Evolutionary conservation across 2,329 filamentous ascomycete genomes (phyloP), one percentile per base, ranked within the genome.

Genomic region (Colletotrichum costaricense): DNA sequence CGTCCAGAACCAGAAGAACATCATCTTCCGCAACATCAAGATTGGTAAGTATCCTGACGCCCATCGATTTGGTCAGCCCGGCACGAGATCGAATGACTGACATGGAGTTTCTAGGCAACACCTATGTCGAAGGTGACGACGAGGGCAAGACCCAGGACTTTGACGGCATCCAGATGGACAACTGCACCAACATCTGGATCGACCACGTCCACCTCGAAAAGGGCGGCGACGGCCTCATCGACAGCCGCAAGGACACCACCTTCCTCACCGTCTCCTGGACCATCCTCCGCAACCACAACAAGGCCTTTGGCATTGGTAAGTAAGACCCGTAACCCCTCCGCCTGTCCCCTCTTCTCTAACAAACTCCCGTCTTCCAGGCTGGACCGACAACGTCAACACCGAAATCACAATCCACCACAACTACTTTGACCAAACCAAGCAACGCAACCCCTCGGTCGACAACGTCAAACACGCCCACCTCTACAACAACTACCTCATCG

Each of bases 401-500:
- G 67, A 77, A 55, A 75, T 76, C 66, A 79, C 77, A 12, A 74
- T 78, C 30, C 77, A 79, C 75, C 76, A 78, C 72, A 78, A 76
- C 68, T 76, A 60, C 68, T 78, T 78, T 42, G 77, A 78, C 75
- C 22, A 71, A 4, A 79, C 77, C 19, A 75, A 57, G 9, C 76
- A 78, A 68, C 77, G 78, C 57, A 79, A 79, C 70, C 78, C 77
- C 2, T 76, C 76, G 3, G 76, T 73, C 55, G 78, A 78, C 75
- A 78, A 78, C 67, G 72, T 79, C 42, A 74, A 74, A 52, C 63
- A 77, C 64, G 76, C 75, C 26, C 78, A 79, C 58, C 62, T 79
- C n/a, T 79, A 79, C 76, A 79, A 79, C 70, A 79, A 79, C 70
- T 77, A 78, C 62, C 73, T 78, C 22, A 63, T 75, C 66, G 76